Percentiles rank a stretch among this genome's conserved stretches.
These are phyloP conservation scores for Fraxinus dipetala DNA, from an alignment of 305 asterid species.

Conservation along the genomic window DNA sequence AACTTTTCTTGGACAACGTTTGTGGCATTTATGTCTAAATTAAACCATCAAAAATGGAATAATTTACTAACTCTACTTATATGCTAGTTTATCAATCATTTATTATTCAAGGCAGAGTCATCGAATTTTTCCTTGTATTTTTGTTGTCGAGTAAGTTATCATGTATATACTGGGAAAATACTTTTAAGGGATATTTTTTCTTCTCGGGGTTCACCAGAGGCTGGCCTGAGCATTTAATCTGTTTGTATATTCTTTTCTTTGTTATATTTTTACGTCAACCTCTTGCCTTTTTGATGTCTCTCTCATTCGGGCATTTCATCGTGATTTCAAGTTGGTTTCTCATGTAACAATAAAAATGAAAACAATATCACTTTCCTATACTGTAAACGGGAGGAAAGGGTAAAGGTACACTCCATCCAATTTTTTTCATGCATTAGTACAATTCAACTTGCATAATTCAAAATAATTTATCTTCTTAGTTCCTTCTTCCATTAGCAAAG, in stretches of 20 bases:
- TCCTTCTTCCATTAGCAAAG: background rate
- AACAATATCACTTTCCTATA: background rate
- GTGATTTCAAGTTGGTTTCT: background rate
- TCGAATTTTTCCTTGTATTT: background rate
- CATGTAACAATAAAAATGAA: background rate
- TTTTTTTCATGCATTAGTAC: background rate
- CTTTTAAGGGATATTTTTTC: background rate
- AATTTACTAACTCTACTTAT: background rate
- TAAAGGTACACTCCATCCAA: background rate
- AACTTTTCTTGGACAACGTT: background rate
- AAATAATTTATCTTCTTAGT: background rate
- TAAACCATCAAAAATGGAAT: background rate
- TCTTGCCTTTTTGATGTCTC: background rate
- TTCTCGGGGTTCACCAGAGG: background rate
- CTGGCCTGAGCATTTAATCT: background rate
- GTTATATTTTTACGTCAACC: too few relatives aligned
- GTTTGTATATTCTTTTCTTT: too few relatives aligned
- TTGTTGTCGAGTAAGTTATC: background rate
- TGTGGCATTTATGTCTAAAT: background rate
- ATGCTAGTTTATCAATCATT: too few relatives aligned
- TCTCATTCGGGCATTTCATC: background rate
- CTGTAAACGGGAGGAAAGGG: background rate
- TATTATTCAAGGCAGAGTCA: background rate
- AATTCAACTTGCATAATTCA: background rate
- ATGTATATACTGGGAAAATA: background rate